These are phyloP conservation scores for Leucosporidium scottii DNA, from an alignment of 768 basidiomycete genomes.

Conservation along the genomic window DNA sequence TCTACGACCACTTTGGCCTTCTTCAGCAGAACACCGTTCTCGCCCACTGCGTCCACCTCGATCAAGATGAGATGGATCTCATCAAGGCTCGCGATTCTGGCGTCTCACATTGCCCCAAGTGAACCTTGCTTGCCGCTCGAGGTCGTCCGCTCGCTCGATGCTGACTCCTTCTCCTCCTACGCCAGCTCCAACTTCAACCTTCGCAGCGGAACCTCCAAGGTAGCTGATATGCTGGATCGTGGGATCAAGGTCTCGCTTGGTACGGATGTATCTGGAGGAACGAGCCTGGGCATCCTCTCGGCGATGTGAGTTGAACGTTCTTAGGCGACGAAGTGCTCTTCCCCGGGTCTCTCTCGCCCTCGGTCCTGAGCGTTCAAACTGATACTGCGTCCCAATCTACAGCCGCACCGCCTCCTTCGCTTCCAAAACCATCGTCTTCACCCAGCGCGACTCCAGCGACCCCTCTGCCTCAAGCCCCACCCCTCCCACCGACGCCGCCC, in stretches of 20 bases:
- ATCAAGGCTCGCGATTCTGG: slow-evolving; percentile 62
- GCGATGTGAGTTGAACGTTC: slow-evolving; percentile 44
- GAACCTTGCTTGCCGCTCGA: slow-evolving; percentile 36
- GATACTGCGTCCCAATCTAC: slow-evolving; percentile 32
- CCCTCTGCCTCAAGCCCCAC: not conserved
- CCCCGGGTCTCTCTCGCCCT: too few species aligned
- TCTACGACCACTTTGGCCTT: slow-evolving; percentile 73
- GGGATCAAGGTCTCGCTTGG: slow-evolving; percentile 95
- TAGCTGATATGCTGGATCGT: slow-evolving; percentile 69
- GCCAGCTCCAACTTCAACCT: slow-evolving; percentile 66
- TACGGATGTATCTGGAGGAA: slow-evolving; percentile 73
- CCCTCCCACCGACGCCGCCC: not conserved
- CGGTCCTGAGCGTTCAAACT: too few species aligned
- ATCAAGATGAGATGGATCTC: slow-evolving; percentile 62
- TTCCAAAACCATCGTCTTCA: slow-evolving; percentile 65
- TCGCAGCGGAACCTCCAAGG: slow-evolving; percentile 71
- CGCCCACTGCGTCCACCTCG: slow-evolving; percentile 78
- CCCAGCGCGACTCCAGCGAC: slow-evolving; percentile 34
- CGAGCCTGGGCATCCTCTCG: slow-evolving; percentile 68
- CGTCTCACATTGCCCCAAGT: slow-evolving; percentile 86
- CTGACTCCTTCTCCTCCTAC: not conserved
- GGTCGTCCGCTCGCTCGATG: not conserved
- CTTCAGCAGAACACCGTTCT: slow-evolving; percentile 73
- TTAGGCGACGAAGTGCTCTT: not conserved
- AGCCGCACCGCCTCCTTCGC: slow-evolving; percentile 63